Evolutionary conservation across 129 eudicot genomes (phyloP).

Genomic region (Lactuca saligna): DNA sequence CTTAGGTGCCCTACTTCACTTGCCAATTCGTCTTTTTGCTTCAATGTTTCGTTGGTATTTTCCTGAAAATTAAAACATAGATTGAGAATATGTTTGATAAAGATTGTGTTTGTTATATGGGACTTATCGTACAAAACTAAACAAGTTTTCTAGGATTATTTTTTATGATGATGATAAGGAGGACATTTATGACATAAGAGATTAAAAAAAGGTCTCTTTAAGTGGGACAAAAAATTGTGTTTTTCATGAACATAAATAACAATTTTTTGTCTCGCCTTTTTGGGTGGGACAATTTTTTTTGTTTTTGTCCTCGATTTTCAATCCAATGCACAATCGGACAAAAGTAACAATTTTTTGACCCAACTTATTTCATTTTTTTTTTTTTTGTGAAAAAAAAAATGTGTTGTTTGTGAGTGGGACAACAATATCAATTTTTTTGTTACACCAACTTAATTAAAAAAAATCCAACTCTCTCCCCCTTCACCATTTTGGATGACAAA

Average conservation of each 20-base stretch:
- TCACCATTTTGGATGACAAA: too few species aligned
- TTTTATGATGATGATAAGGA: too few species aligned
- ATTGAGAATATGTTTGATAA: background rate
- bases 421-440: too few species aligned
- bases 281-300: background rate
- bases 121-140: background rate
- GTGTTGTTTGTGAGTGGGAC: too few species aligned
- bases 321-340: too few species aligned
- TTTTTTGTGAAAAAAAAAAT: too few species aligned
- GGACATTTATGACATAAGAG: background rate
- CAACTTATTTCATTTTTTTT: too few species aligned
- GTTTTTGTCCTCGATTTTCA: too few species aligned
- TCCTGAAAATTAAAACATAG: conserved; percentile 39
- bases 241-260: background rate
- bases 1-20: conserved; percentile 62
- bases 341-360: too few species aligned
- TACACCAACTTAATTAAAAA: too few species aligned
- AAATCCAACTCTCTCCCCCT: too few species aligned
- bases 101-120: background rate
- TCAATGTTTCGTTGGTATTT: conserved; percentile 57
- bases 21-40: conserved; percentile 60
- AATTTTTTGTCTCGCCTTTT: background rate
- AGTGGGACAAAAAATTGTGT: background rate
- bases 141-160: background rate
- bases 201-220: too few species aligned